Conservation (phyloP, 2,329 filamentous ascomycete genomes). For the Leptographium galeiforme region DNA sequence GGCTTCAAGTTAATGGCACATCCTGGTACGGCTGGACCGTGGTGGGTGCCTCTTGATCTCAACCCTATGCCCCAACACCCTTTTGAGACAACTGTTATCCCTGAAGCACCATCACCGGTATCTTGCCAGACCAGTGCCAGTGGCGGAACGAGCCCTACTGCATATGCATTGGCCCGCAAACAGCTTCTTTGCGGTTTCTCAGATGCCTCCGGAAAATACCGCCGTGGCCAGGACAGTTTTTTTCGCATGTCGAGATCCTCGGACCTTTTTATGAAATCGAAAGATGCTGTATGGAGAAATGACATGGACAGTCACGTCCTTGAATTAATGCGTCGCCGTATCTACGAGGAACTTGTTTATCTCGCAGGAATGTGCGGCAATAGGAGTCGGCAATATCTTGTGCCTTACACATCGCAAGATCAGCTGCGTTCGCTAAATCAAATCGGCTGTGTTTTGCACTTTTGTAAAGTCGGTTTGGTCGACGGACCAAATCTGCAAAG, state of each 20-base stretch:
- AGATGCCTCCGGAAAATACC: constrained; percentile 5
- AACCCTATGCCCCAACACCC: constrained; percentile 3
- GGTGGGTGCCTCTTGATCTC: constrained; percentile 36
- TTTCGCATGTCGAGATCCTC: not conserved
- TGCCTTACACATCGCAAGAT: constrained; percentile 19
- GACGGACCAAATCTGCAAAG: no score
- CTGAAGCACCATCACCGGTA: not conserved
- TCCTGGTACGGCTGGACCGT: constrained; percentile 36
- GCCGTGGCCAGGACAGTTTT: constrained; percentile 5
- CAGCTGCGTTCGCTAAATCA: not conserved
- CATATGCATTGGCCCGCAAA: constrained; percentile 19
- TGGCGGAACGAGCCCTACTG: not conserved
- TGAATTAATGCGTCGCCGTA: constrained; percentile 31
- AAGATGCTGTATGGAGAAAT: constrained; percentile 27
- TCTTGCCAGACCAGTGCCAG: not conserved
- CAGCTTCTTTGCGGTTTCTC: constrained; percentile 18
- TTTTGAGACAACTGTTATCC: not conserved
- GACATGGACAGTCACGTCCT: constrained; percentile 45
- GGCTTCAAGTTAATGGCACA: constrained; percentile 43
- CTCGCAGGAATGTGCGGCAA: constrained; percentile 19
- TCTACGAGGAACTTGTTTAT: constrained; percentile 31
- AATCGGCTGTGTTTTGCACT: constrained; percentile 5
- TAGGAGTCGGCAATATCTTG: constrained; percentile 23
- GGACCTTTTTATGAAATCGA: not conserved
- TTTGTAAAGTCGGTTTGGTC: not conserved